Conservation (phyloP, 1,284 basidiomycete species). For the Gymnopus androsaceus region DNA sequence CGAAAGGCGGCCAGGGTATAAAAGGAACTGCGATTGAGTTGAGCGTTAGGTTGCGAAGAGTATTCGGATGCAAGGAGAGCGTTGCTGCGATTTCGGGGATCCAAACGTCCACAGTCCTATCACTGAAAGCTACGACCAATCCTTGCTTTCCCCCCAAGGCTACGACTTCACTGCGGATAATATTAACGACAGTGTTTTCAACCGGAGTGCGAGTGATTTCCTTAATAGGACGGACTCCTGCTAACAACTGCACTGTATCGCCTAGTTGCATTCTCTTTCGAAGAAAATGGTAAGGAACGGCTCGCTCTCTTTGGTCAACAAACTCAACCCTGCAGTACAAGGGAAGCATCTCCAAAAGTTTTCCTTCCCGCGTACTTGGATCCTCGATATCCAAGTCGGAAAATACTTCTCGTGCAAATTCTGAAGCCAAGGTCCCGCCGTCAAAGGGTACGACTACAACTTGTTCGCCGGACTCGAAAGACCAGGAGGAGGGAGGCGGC, state of each 20-base stretch:
- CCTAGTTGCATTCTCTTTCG: neutral
- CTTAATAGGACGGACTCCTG: neutral
- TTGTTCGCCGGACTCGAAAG: neutral
- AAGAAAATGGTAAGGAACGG: neutral
- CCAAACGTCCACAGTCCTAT: neutral
- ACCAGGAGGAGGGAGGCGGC: neutral
- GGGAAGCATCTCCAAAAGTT: neutral
- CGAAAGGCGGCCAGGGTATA: neutral
- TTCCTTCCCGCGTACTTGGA: neutral
- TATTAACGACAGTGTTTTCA: neutral
- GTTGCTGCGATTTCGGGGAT: neutral
- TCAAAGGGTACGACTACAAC: neutral
- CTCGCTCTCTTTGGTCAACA: neutral
- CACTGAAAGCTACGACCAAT: neutral
- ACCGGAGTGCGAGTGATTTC: neutral
- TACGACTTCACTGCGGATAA: neutral
- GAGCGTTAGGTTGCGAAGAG: neutral
- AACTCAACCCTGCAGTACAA: neutral
- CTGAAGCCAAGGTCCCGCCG: neutral
- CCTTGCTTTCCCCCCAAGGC: neutral
- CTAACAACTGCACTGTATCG: neutral
- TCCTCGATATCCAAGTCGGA: too few species aligned
- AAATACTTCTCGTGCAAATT: neutral
- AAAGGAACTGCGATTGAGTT: neutral
- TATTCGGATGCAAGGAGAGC: neutral